Conservation (phyloP, 2,329 filamentous ascomycete genomes). For the Colletotrichum sp. region DNA sequence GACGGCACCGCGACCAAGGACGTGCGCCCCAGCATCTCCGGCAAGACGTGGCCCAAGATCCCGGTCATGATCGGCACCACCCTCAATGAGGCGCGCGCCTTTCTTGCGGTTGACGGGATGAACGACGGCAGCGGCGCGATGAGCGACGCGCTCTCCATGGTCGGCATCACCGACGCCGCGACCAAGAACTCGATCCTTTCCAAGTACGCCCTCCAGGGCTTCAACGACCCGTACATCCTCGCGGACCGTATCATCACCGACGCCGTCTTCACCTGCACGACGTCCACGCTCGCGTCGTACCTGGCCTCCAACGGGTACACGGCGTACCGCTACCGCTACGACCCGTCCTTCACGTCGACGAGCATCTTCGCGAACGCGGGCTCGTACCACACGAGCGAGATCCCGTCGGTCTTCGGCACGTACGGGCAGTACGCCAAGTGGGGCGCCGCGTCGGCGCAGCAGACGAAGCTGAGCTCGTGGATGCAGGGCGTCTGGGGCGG, state of each 20-base stretch:
- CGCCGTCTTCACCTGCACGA: slow-evolving; percentile 8
- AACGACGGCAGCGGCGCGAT: not conserved
- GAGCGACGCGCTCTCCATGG: not conserved
- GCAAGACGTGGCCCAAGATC: slow-evolving; percentile 11
- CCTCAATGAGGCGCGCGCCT: slow-evolving; percentile 4
- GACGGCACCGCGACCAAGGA: slow-evolving; percentile 5
- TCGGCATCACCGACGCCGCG: not conserved
- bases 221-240: not conserved
- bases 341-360: slow-evolving; percentile 7
- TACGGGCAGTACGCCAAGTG: not conserved
- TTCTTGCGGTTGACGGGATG: not conserved
- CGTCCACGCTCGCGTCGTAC: not conserved
- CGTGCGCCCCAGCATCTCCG: not conserved
- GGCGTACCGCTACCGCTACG: slow-evolving; percentile 15
- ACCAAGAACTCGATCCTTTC: not conserved
- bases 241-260: slow-evolving; percentile 1
- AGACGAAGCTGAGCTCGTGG: not conserved
- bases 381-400: slow-evolving; percentile 17
- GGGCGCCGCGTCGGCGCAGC: not conserved
- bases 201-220: not conserved
- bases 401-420: slow-evolving; percentile 17
- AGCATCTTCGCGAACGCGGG: slow-evolving; percentile 12
- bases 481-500: slow-evolving; percentile 11
- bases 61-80: slow-evolving; percentile 13
- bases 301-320: not conserved